A percentile compares a stretch with the other conserved stretches of the same genome.
Conservation (phyloP, 371 early-diverging fungal species). For the Nematocida homosporus region DNA sequence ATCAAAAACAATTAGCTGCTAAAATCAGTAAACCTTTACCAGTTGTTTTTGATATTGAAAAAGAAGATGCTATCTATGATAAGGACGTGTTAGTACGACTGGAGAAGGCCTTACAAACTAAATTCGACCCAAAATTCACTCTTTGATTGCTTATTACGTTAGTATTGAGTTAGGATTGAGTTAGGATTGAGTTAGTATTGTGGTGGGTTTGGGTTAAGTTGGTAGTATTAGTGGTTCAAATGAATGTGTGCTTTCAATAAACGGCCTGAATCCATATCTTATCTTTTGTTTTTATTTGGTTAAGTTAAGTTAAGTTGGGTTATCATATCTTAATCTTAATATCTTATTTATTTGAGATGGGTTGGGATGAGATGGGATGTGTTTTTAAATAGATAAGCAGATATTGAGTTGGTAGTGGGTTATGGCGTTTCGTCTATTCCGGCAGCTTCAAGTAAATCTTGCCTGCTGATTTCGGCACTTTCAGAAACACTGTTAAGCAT, state of each 20-base stretch:
- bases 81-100: constrained; percentile 47
- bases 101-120: constrained; percentile 53
- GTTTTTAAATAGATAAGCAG: too few relatives aligned
- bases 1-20: constrained; percentile 58
- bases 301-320: too few relatives aligned
- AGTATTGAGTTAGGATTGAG: too few relatives aligned
- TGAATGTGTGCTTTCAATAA: too few relatives aligned
- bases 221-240: background rate
- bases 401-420: too few relatives aligned
- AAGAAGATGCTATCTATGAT: constrained; percentile 56
- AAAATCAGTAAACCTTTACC: constrained; percentile 52
- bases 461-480: constrained; percentile 54
- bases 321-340: too few relatives aligned
- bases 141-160: background rate
- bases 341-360: too few relatives aligned
- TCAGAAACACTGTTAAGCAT: constrained; percentile 58
- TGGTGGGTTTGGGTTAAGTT: too few relatives aligned
- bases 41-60: constrained; percentile 54
- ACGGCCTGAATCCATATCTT: too few relatives aligned
- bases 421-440: constrained; percentile 58
- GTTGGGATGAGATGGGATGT: too few relatives aligned
- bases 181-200: too few relatives aligned
- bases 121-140: constrained; percentile 36
- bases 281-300: too few relatives aligned
- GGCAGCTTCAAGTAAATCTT: constrained; percentile 56